Evolutionary conservation across 2,329 filamentous ascomycete species (phyloP), one percentile per base, ranked within the genome.

Genomic region (Ascochyta fabae): DNA sequence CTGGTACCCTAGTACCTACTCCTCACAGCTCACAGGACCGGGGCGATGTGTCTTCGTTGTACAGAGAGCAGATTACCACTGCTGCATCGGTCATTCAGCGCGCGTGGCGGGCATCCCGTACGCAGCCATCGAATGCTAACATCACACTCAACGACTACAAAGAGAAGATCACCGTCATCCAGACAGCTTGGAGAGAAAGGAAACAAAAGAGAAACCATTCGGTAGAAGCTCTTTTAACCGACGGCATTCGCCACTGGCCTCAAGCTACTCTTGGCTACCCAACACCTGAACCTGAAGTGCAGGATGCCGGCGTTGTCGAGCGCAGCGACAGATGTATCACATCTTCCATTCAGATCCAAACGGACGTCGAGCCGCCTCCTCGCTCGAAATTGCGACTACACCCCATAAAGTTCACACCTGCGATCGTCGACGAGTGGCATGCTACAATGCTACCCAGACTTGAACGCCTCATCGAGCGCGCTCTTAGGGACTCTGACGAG

Each of bases 401-500:
- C 22, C 69, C 73, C 2, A 66, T 85, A 23, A 81, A 83, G 24
- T 82, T 87, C n/a, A 78, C 86, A 0, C 81, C 84, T 3, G 84
- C 87, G 10, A 80, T 86, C 2, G 78, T 92, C 2, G 86, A 90
- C 33, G 84, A 87, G 59, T 94, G 90, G 90, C 88, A 92, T 64
- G 81, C 80, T 1, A 82, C 83, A 3, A 76, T 92, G 53, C 90
- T 91, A 79, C 88, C 88, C 1, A 87, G 90, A 57, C 84, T 94
- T 58, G 90, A 91, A 69, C 81, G 85, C 16, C 85, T 90, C 1
- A 81, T 92, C 15, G 84, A 87, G 22, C 83, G 85, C 46, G 91
- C 90, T 56, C 87, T 92, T 66, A 84, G 84, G 60, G 90, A 90
- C 64, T 84, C 91, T 45, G 84, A 87, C 0, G 90, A 94, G 70